Conservation (phyloP, 257 asterid genomes). For the Verbena officinalis region DNA sequence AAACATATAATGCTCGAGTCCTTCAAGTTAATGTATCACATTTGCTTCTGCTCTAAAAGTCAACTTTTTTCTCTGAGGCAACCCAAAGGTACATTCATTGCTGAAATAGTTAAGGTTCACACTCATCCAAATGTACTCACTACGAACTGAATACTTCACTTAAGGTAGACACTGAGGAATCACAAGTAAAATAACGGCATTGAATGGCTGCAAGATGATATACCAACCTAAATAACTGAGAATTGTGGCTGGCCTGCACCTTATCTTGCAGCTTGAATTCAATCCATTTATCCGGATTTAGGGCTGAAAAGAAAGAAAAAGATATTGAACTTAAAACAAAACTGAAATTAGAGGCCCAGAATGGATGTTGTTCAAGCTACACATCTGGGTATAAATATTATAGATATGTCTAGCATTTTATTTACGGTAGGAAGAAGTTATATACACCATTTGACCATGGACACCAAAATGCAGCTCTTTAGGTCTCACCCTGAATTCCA, state of each 20-base stretch:
- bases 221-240: constrained; percentile 82
- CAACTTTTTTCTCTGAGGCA: constrained; percentile 1
- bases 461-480: too few species aligned
- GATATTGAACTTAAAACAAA: constrained; percentile 14
- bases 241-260: constrained; percentile 90
- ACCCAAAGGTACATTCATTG: constrained; percentile 18
- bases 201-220: constrained; percentile 23
- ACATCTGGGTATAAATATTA: background rate
- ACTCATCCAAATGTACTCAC: constrained; percentile 8
- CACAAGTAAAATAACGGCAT: constrained; percentile 4
- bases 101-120: constrained; percentile 20
- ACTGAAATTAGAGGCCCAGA: constrained; percentile 6
- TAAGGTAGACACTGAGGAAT: constrained; percentile 13
- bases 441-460: too few species aligned
- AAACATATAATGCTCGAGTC: constrained; percentile 7
- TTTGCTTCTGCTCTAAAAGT: constrained; percentile 1
- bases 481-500: too few species aligned
- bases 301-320: constrained; percentile 57
- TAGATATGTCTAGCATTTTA: constrained; percentile 6
- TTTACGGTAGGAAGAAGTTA: constrained; percentile 10
- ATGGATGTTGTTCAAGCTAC: constrained; percentile 3
- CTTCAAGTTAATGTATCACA: constrained; percentile 14
- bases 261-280: constrained; percentile 90
- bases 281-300: constrained; percentile 86
- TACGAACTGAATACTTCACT: constrained; percentile 6